Percentiles rank a stretch among this genome's conserved stretches.
These are phyloP conservation scores for Allium fistulosum DNA, from an alignment of 106 monocot species.

Conservation along the genomic window DNA sequence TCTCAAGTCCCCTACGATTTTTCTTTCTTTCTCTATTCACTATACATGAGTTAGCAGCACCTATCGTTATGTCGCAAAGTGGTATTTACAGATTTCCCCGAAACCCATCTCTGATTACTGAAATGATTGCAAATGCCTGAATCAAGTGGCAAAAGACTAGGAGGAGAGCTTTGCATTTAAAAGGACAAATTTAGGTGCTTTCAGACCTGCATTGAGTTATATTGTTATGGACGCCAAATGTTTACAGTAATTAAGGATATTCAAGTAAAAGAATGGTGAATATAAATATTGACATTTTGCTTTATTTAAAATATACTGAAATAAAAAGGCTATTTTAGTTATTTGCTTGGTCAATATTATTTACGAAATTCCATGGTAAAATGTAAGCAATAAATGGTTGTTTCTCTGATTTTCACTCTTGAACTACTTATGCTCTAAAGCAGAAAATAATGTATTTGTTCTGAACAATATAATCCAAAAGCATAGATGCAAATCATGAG, in stretches of 20 bases:
- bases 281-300: background rate
- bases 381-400: too few relatives aligned
- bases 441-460: background rate
- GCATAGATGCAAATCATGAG: background rate
- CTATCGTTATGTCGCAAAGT: conserved; percentile 5
- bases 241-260: too few relatives aligned
- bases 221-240: background rate
- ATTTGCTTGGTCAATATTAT: too few relatives aligned
- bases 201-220: background rate
- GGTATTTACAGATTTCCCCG: conserved; percentile 9
- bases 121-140: background rate
- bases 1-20: background rate
- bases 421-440: too few relatives aligned
- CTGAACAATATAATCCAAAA: background rate
- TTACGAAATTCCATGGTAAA: too few relatives aligned
- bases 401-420: too few relatives aligned
- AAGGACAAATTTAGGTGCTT: background rate
- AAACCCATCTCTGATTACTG: background rate
- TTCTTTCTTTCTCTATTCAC: background rate
- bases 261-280: background rate
- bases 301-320: background rate
- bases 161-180: background rate
- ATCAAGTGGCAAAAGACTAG: background rate
- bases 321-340: background rate
- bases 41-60: conserved; percentile 9